phyloP scores from a whole-genome alignment of 768 basidiomycete species.

The Leccinum incarnatum region DNA sequence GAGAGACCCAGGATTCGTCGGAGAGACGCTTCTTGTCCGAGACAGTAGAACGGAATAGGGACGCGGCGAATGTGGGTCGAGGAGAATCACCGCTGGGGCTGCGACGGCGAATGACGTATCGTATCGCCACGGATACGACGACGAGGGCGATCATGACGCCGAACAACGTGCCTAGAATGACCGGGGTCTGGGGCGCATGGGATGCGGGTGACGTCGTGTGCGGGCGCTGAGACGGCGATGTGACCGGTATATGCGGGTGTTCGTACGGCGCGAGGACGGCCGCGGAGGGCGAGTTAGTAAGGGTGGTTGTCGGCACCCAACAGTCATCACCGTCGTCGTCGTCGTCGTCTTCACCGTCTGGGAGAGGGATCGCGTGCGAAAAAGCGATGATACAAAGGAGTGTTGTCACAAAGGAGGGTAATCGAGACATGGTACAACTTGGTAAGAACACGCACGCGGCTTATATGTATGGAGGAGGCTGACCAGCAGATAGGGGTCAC shows the following conservation, averaged over 20 bases:
- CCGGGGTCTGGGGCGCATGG: constrained; percentile 5
- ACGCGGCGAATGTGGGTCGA: constrained; percentile 1
- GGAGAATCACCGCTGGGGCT: constrained; percentile 5
- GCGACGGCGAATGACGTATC: constrained; percentile 16
- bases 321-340: constrained; percentile 11
- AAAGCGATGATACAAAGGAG: constrained; percentile 8
- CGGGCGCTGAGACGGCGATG: constrained; percentile 7
- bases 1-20: constrained; percentile 27
- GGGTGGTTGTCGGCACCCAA: not conserved
- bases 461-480: not conserved
- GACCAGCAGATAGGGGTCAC: not conserved
- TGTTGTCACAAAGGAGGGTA: constrained; percentile 19
- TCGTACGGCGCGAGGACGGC: constrained; percentile 16
- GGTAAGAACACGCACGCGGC: not conserved
- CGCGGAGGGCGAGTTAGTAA: not conserved
- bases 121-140: not conserved
- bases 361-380: constrained; percentile 7
- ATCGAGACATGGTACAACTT: constrained; percentile 8
- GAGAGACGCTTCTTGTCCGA: constrained; percentile 22
- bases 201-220: constrained; percentile 12
- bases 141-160: constrained; percentile 15
- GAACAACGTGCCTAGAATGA: constrained; percentile 17
- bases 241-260: constrained; percentile 5
- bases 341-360: constrained; percentile 9
- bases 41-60: not conserved